Conservation (phyloP, 805 yeast genomes). For the Lachancea meyersii region DNA sequence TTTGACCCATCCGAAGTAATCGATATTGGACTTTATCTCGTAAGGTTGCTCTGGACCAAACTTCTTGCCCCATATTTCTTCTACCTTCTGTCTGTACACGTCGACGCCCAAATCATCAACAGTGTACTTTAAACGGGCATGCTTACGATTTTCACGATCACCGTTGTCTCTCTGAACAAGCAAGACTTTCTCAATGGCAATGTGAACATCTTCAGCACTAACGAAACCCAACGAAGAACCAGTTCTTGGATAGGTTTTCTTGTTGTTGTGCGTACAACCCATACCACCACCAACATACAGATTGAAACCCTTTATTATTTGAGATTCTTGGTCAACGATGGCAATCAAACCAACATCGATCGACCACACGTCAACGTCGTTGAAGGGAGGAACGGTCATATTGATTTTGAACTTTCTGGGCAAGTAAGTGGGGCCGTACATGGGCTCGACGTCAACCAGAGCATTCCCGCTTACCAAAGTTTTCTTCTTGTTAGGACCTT, state of each 20-base stretch:
- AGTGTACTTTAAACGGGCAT: slow-evolving; percentile 95
- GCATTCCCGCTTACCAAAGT: slow-evolving; percentile 83
- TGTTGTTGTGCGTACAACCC: slow-evolving; percentile 97
- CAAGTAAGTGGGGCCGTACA: slow-evolving; percentile 78
- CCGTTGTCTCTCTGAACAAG: slow-evolving; percentile 91
- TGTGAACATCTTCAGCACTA: slow-evolving; percentile 56
- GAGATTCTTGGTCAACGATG: slow-evolving; percentile 58
- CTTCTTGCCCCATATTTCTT: slow-evolving; percentile 70
- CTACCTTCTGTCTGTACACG: slow-evolving; percentile 71
- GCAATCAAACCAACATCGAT: slow-evolving; percentile 92
- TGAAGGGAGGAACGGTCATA: slow-evolving; percentile 91
- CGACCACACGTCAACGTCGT: slow-evolving; percentile 94
- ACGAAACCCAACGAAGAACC: slow-evolving; percentile 84
- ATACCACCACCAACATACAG: slow-evolving; percentile 96
- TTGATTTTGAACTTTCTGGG: slow-evolving; percentile 96
- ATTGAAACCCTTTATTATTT: slow-evolving; percentile 71
- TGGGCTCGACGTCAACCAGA: slow-evolving; percentile 74
- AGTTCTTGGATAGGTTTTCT: slow-evolving; percentile 92
- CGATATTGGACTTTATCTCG: slow-evolving; percentile 80
- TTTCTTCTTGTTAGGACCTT: slow-evolving; percentile 76
- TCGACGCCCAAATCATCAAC: slow-evolving; percentile 91
- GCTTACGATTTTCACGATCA: slow-evolving; percentile 93
- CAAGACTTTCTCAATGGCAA: slow-evolving; percentile 87
- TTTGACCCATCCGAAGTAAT: slow-evolving; percentile 88
- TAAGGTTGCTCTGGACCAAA: slow-evolving; percentile 67